phyloP scores from a whole-genome alignment of 768 basidiomycete species.

The Panus rudis region DNA sequence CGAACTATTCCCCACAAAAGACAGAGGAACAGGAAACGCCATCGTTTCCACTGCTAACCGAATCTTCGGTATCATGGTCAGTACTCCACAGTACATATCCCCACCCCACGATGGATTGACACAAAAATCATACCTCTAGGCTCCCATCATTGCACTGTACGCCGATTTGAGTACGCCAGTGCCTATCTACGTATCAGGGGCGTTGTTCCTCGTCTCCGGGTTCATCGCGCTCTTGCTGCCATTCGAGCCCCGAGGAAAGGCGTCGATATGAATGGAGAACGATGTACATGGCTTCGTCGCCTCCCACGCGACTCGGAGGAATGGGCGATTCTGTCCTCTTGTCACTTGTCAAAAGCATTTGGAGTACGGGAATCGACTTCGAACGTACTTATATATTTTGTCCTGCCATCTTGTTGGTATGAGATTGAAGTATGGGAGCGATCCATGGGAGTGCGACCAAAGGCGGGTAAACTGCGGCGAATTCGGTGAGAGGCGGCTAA shows the following conservation, averaged over 20 bases:
- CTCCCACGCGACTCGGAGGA: slow-evolving; percentile 40
- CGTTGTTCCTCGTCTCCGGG: slow-evolving; percentile 44
- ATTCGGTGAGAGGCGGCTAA: no score
- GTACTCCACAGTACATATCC: slow-evolving; percentile 12
- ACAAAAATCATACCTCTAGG: slow-evolving; percentile 21
- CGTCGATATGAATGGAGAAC: slow-evolving; percentile 31
- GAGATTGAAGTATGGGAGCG: no score
- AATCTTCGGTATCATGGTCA: slow-evolving; percentile 52
- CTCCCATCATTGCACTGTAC: slow-evolving; percentile 45
- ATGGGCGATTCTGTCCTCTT: no score
- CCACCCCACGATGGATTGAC: background rate
- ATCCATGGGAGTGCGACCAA: no score
- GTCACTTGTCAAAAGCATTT: no score
- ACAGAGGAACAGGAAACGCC: slow-evolving; percentile 51
- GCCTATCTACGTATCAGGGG: slow-evolving; percentile 50
- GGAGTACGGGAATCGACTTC: no score
- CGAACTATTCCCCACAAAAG: slow-evolving; percentile 47
- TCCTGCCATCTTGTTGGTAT: no score
- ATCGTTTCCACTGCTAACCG: slow-evolving; percentile 46
- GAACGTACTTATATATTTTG: no score
- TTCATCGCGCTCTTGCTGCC: slow-evolving; percentile 44
- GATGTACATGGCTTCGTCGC: slow-evolving; percentile 17
- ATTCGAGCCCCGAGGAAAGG: slow-evolving; percentile 51
- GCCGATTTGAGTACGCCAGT: slow-evolving; percentile 39
- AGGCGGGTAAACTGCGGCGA: no score